A percentile compares a stretch with the other conserved stretches of the same genome.
Conservation (phyloP, 331 rosid genomes). For the Malus hybrid region DNA sequence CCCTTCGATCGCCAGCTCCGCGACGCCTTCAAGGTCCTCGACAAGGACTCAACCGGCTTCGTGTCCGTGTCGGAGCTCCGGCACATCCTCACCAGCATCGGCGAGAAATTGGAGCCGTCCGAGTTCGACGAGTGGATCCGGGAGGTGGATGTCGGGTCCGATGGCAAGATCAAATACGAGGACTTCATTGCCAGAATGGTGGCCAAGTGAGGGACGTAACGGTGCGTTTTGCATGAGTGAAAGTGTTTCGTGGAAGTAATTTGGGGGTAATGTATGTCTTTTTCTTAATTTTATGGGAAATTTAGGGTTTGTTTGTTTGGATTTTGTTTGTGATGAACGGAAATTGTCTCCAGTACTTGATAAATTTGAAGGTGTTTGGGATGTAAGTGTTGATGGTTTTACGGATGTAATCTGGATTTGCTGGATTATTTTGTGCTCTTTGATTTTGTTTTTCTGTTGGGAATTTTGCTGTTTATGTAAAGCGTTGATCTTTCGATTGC, state of each 20-base stretch:
- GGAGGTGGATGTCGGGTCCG: constrained; percentile 85
- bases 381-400: constrained; percentile 7
- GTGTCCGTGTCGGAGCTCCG: constrained; percentile 86
- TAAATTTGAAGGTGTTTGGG: constrained; percentile 14
- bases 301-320: constrained; percentile 33
- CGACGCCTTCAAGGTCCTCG: constrained; percentile 91
- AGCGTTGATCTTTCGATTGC: not conserved
- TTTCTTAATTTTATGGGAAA: not conserved
- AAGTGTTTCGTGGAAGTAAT: constrained; percentile 16
- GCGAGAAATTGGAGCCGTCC: constrained; percentile 93
- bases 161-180: constrained; percentile 90
- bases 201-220: constrained; percentile 60
- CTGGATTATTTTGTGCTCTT: not conserved
- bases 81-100: constrained; percentile 87
- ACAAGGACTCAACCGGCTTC: constrained; percentile 75
- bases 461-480: not conserved
- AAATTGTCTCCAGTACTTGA: constrained; percentile 20
- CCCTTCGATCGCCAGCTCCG: constrained; percentile 98
- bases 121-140: constrained; percentile 99
- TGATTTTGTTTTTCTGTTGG: not conserved
- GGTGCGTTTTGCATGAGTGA: constrained; percentile 7
- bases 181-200: constrained; percentile 94
- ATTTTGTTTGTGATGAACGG: constrained; percentile 24
- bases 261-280: constrained; percentile 13
- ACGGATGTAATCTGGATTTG: constrained; percentile 1